Percentiles rank a stretch among this genome's conserved stretches.
Conservation (phyloP, 1,139 yeast species). For the Scheffersomyces parashehatae region DNA sequence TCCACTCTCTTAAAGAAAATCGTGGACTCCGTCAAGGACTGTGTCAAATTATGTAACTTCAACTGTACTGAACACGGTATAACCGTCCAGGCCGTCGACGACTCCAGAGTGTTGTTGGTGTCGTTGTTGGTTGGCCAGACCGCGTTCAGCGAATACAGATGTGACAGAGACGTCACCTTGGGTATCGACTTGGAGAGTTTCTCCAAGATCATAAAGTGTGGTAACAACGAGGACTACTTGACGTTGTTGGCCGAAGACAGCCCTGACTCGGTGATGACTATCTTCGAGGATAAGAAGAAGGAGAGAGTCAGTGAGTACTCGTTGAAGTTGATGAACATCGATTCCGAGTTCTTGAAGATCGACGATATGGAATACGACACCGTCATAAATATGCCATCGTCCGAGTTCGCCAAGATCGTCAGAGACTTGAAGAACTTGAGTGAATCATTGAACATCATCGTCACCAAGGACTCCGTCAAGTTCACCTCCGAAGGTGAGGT, state of each 20-base stretch:
- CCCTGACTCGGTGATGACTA: constrained; percentile 78
- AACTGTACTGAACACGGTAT: constrained; percentile 95
- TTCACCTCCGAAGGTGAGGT: constrained; percentile 91
- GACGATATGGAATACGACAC: constrained; percentile 94
- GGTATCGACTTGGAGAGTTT: constrained; percentile 89
- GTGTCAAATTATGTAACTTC: constrained; percentile 92
- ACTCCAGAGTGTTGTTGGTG: constrained; percentile 91
- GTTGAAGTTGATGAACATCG: constrained; percentile 93
- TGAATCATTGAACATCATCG: constrained; percentile 83
- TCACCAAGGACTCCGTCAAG: constrained; percentile 90
- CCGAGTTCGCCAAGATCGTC: constrained; percentile 85
- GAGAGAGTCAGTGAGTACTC: constrained; percentile 93
- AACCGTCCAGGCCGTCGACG: constrained; percentile 96
- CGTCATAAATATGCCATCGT: constrained; percentile 81
- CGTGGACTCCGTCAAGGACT: constrained; percentile 89
- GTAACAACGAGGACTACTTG: constrained; percentile 84
- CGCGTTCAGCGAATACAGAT: constrained; percentile 91
- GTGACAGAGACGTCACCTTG: constrained; percentile 90
- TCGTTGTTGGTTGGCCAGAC: constrained; percentile 85
- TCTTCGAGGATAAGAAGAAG: constrained; percentile 87
- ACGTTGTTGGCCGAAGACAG: constrained; percentile 90
- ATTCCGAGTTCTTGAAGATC: constrained; percentile 88
- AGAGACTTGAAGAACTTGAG: constrained; percentile 84
- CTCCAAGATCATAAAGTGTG: constrained; percentile 86
- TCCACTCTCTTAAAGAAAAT: constrained; percentile 89